Conservation (phyloP, 495 filamentous ascomycete genomes). For the Neurospora cerealis region DNA sequence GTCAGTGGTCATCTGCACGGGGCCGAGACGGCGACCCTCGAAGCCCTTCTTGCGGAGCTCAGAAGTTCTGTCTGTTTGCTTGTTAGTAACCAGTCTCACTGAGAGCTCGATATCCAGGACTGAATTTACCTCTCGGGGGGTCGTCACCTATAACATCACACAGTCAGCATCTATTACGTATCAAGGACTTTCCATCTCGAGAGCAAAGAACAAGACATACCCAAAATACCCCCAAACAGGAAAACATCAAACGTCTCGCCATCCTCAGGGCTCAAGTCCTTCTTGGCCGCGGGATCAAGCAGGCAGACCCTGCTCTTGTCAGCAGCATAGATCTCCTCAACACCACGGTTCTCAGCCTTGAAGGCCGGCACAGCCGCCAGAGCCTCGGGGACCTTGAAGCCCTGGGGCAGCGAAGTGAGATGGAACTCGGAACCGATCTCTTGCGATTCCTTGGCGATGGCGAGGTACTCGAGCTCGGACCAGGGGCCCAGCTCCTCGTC, state of each 20-base stretch:
- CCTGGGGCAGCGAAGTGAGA: conserved; percentile 68
- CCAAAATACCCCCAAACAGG: conserved; percentile 91
- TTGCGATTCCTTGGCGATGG: conserved; percentile 73
- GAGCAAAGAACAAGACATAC: conserved; percentile 37
- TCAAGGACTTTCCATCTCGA: neutral
- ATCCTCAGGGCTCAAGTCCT: conserved; percentile 76
- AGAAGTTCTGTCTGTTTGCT: conserved; percentile 67
- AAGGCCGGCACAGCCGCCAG: conserved; percentile 52
- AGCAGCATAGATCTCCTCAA: conserved; percentile 66
- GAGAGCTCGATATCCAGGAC: neutral
- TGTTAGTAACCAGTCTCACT: conserved; percentile 1
- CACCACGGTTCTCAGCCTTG: conserved; percentile 55
- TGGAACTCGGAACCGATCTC: conserved; percentile 59
- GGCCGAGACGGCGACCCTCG: conserved; percentile 75
- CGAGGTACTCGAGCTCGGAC: conserved; percentile 83
- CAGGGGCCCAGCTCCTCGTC: conserved; percentile 89
- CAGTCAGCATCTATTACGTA: neutral
- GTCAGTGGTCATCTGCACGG: conserved; percentile 97
- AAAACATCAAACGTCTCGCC: conserved; percentile 78
- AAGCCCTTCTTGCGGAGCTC: conserved; percentile 92
- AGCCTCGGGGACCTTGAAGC: conserved; percentile 54
- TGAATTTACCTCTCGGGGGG: conserved; percentile 72
- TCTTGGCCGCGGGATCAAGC: conserved; percentile 72
- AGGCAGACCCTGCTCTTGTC: conserved; percentile 64
- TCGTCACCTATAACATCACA: conserved; percentile 60